These are phyloP conservation scores for Arxiozyma bovina DNA, from an alignment of 1,139 yeast species.

Conservation along the genomic window DNA sequence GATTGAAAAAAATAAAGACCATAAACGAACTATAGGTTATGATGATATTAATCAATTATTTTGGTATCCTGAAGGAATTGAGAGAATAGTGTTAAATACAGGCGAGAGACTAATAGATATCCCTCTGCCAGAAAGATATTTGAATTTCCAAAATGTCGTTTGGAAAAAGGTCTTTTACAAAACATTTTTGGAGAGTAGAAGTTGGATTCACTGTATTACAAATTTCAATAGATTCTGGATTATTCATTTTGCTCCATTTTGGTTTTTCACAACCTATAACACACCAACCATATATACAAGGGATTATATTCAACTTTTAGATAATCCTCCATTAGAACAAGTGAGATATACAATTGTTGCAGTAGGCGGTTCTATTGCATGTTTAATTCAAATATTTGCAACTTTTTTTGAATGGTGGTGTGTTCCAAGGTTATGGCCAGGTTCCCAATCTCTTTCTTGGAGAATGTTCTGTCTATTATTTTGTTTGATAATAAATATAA, in stretches of 20 bases:
- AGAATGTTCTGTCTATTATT: slow-evolving; percentile 40
- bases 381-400: slow-evolving; percentile 55
- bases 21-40: slow-evolving; percentile 63
- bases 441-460: slow-evolving; percentile 42
- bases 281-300: slow-evolving; percentile 68
- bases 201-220: slow-evolving; percentile 70
- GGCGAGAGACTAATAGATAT: slow-evolving; percentile 40
- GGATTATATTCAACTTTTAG: slow-evolving; percentile 46
- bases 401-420: slow-evolving; percentile 53
- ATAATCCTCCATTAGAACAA: slow-evolving; percentile 60
- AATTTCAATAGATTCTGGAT: slow-evolving; percentile 82
- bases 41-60: slow-evolving; percentile 81
- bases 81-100: slow-evolving; percentile 38
- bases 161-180: slow-evolving; percentile 64
- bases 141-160: slow-evolving; percentile 39
- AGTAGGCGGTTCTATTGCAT: slow-evolving; percentile 64
- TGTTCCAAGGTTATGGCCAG: slow-evolving; percentile 66
- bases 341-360: slow-evolving; percentile 55
- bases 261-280: slow-evolving; percentile 76
- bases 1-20: slow-evolving; percentile 54
- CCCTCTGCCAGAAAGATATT: slow-evolving; percentile 40
- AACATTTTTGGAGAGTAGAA: slow-evolving; percentile 63
- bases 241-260: slow-evolving; percentile 64
- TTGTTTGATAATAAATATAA: slow-evolving; percentile 42
- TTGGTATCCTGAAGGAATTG: slow-evolving; percentile 65